Evolutionary conservation across 2,329 filamentous ascomycete genomes (phyloP).

Genomic region (Geosmithia putterillii): DNA sequence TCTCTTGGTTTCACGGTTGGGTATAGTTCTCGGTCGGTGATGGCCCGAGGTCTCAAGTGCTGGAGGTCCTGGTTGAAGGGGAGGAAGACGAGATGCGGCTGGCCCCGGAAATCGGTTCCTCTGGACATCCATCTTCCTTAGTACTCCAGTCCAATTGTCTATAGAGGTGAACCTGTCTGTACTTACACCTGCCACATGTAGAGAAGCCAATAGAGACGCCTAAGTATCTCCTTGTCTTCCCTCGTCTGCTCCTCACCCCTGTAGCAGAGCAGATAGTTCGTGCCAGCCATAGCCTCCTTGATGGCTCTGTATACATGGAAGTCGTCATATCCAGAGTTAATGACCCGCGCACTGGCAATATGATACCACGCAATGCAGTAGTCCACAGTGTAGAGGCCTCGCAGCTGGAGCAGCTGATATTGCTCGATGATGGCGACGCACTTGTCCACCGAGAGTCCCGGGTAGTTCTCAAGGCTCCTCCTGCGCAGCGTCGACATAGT

Average conservation of each 20-base stretch:
- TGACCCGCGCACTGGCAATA: constrained; percentile 11
- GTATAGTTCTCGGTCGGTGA: constrained; percentile 18
- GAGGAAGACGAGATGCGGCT: neutral
- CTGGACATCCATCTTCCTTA: constrained; percentile 1
- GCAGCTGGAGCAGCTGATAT: constrained; percentile 10
- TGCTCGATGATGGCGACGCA: constrained; percentile 16
- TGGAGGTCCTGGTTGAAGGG: neutral
- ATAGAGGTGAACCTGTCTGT: neutral
- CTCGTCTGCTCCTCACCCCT: neutral
- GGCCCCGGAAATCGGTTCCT: constrained; percentile 1
- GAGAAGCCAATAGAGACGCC: constrained; percentile 20
- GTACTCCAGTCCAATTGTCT: neutral
- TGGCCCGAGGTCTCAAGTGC: constrained; percentile 11
- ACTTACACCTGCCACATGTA: constrained; percentile 15
- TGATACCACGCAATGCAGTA: constrained; percentile 24
- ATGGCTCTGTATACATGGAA: constrained; percentile 3
- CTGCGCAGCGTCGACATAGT: constrained; percentile 17
- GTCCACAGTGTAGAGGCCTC: constrained; percentile 14
- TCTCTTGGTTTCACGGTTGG: neutral
- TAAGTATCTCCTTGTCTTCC: constrained; percentile 14
- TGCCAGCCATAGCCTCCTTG: constrained; percentile 3
- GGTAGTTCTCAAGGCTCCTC: constrained; percentile 8
- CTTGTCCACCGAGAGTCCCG: constrained; percentile 12
- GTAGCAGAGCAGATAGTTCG: constrained; percentile 1
- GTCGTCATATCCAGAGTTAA: constrained; percentile 6